Percentiles rank a stretch among this genome's conserved stretches.
These are phyloP conservation scores for Phlyctochytrium planicorne DNA, from an alignment of 192 early-diverging fungal species.

Conservation along the genomic window DNA sequence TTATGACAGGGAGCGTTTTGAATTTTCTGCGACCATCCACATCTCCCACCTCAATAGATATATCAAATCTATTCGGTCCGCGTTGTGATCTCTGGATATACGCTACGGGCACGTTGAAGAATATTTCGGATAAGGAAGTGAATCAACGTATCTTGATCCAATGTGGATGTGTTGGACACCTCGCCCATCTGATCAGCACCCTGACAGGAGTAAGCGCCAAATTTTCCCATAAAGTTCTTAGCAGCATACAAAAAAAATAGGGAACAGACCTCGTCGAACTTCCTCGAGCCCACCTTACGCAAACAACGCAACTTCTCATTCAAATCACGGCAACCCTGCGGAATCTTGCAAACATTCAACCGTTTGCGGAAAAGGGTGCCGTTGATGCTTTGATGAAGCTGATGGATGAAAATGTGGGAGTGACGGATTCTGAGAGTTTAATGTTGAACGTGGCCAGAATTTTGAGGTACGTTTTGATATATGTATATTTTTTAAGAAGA, in stretches of 20 bases:
- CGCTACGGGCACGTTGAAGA: conserved; percentile 23
- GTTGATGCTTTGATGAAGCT: background rate
- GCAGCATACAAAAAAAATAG: no score
- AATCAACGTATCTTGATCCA: conserved; percentile 4
- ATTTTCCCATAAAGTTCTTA: no score
- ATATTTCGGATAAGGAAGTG: conserved; percentile 8
- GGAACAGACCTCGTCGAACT: no score
- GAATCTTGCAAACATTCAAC: background rate
- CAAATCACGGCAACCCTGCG: background rate
- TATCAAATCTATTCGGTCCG: conserved; percentile 1
- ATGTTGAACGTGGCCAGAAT: conserved; percentile 35
- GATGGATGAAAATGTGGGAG: conserved; percentile 9
- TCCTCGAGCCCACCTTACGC: no score
- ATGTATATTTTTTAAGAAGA: background rate
- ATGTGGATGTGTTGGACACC: no score
- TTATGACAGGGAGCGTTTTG: background rate
- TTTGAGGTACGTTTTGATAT: conserved; percentile 38
- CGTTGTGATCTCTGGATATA: conserved; percentile 13
- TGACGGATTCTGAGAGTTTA: conserved; percentile 26
- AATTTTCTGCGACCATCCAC: conserved; percentile 3
- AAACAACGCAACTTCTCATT: conserved; percentile 3
- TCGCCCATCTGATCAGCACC: no score
- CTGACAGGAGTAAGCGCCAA: no score
- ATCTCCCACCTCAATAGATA: conserved; percentile 23
- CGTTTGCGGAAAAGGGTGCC: background rate